Evolutionary conservation across 2,329 filamentous ascomycete species (phyloP).

Genomic region (Diaporthe velutina): DNA sequence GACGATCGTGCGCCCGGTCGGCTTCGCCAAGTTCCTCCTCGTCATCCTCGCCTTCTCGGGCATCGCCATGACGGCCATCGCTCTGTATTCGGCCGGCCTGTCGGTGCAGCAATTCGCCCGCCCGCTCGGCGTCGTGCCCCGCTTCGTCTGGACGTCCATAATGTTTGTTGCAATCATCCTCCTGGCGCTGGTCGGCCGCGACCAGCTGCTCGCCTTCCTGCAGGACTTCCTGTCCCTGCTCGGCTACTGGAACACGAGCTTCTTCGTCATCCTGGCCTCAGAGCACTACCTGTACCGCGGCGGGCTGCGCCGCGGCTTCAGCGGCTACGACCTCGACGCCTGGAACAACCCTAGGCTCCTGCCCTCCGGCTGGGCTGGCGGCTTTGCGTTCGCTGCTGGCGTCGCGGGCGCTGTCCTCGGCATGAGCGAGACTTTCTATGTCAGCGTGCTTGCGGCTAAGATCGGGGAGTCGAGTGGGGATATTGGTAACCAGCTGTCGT

Average conservation of each 20-base stretch:
- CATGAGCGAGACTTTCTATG: constrained; percentile 70
- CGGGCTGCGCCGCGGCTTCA: constrained; percentile 47
- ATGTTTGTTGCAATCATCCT: constrained; percentile 59
- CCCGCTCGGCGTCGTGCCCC: constrained; percentile 57
- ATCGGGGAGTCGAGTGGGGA: constrained; percentile 62
- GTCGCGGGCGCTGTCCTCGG: constrained; percentile 66
- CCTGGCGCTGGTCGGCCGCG: constrained; percentile 57
- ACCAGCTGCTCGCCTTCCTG: constrained; percentile 58
- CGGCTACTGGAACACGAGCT: constrained; percentile 64
- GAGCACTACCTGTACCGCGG: constrained; percentile 64
- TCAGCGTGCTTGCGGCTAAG: constrained; percentile 57
- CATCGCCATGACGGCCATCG: constrained; percentile 61
- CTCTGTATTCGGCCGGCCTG: constrained; percentile 55
- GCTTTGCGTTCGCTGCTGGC: constrained; percentile 58
- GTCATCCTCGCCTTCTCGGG: constrained; percentile 55
- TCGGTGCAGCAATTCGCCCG: constrained; percentile 57
- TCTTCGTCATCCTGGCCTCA: constrained; percentile 60
- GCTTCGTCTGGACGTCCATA: constrained; percentile 61
- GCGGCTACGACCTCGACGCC: constrained; percentile 61
- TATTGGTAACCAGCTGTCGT: constrained; percentile 65
- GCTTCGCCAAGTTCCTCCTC: constrained; percentile 59
- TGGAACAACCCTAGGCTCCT: constrained; percentile 60
- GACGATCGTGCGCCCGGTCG: constrained; percentile 57
- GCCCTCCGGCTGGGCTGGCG: constrained; percentile 58
- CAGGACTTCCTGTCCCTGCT: constrained; percentile 62